Percentiles rank a stretch among this genome's conserved stretches.
These are phyloP conservation scores for Komagataella ulmi DNA, from an alignment of 805 yeast species.

Conservation along the genomic window DNA sequence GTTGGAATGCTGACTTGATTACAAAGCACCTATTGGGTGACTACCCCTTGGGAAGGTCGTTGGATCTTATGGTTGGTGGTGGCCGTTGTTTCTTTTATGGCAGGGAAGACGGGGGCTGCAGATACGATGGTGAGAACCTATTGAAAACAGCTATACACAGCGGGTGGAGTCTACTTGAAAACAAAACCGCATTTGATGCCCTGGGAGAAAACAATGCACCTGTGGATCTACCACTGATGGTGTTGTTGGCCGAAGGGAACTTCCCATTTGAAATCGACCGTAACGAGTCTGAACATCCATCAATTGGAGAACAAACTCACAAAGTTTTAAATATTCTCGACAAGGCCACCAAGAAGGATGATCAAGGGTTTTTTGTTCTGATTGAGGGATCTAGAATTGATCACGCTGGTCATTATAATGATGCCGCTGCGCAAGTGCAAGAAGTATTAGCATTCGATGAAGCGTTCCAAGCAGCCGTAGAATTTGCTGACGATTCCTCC, in stretches of 20 bases:
- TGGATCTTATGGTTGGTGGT: conserved; percentile 83
- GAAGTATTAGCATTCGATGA: conserved; percentile 82
- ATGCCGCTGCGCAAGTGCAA: conserved; percentile 87
- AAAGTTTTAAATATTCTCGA: conserved; percentile 62
- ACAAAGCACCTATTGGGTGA: conserved; percentile 81
- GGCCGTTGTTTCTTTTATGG: conserved; percentile 81
- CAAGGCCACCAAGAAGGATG: conserved; percentile 56
- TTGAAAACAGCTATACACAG: conserved; percentile 43
- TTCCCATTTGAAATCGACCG: conserved; percentile 82
- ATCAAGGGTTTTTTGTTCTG: conserved; percentile 74
- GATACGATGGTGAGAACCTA: conserved; percentile 59
- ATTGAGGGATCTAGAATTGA: conserved; percentile 91
- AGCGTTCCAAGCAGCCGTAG: conserved; percentile 62
- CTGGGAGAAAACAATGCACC: conserved; percentile 38
- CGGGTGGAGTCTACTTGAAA: conserved; percentile 57
- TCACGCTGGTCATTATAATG: conserved; percentile 91
- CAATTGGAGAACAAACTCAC: conserved; percentile 63
- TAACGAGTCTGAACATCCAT: conserved; percentile 46
- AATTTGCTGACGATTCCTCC: conserved; percentile 54
- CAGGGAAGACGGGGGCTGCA: conserved; percentile 41
- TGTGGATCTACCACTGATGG: conserved; percentile 65
- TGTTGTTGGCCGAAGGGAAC: conserved; percentile 61
- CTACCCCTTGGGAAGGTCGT: conserved; percentile 65
- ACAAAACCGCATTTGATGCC: conserved; percentile 44
- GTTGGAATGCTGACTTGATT: conserved; percentile 73